Conservation (phyloP, 1,284 basidiomycete genomes). For the Erythrobasidium hasegawianum region DNA sequence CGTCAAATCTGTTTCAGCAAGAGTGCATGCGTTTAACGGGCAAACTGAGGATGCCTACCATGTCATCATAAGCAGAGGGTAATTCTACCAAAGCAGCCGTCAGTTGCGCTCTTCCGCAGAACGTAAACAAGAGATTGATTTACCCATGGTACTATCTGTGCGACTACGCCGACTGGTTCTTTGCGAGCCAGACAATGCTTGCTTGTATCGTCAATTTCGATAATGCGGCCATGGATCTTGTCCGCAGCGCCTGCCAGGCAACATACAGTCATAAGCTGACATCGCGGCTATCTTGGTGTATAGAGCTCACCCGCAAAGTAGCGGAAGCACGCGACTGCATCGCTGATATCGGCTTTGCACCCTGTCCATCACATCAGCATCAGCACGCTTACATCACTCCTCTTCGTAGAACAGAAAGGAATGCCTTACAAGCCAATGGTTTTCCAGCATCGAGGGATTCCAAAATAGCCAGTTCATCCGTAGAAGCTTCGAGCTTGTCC, state of each 20-base stretch:
- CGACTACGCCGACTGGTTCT: conserved; percentile 50
- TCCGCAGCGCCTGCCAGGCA: conserved; percentile 41
- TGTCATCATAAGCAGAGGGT: conserved; percentile 35
- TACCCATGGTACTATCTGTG: conserved; percentile 41
- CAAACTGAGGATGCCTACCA: too few species aligned
- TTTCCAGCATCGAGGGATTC: conserved; percentile 21
- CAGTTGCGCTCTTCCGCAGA: too few species aligned
- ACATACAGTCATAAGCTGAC: too few species aligned
- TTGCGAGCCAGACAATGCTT: conserved; percentile 45
- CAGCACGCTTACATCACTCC: too few species aligned
- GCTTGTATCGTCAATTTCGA: conserved; percentile 46
- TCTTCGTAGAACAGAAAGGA: not conserved
- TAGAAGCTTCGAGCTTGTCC: conserved; percentile 29
- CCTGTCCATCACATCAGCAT: conserved; percentile 36
- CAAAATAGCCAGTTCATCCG: conserved; percentile 30
- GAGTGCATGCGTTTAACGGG: too few species aligned
- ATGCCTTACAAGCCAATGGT: too few species aligned
- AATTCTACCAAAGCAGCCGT: conserved; percentile 14
- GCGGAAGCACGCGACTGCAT: conserved; percentile 38
- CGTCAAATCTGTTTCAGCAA: too few species aligned
- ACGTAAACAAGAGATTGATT: too few species aligned
- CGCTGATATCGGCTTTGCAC: conserved; percentile 40
- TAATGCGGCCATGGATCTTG: conserved; percentile 48
- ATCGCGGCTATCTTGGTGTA: too few species aligned
- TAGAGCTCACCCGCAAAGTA: conserved; percentile 42